phyloP scores from a whole-genome alignment of 2,329 filamentous ascomycete species.

The Penicillium sp. region DNA sequence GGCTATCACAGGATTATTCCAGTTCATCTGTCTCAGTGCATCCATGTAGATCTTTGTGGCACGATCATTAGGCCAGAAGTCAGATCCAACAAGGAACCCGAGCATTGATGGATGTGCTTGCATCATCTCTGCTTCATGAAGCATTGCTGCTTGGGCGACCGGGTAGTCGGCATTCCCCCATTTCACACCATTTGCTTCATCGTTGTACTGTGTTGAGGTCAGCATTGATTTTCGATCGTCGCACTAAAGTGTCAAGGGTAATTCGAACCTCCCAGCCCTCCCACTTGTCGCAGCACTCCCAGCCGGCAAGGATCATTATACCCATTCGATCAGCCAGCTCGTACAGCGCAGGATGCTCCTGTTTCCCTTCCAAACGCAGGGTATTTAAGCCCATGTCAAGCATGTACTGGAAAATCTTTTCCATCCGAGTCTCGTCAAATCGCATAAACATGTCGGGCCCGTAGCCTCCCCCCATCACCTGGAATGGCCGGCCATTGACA shows the following conservation, averaged over 20 bases:
- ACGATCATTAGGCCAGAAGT: conserved; percentile 57
- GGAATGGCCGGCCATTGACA: conserved; percentile 54
- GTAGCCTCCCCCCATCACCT: conserved; percentile 57
- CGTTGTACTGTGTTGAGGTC: conserved; percentile 43
- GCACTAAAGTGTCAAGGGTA: background rate
- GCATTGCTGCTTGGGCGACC: conserved; percentile 51
- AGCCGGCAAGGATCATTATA: conserved; percentile 57
- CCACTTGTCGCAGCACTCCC: conserved; percentile 66
- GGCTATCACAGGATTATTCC: conserved; percentile 53
- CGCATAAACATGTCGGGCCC: conserved; percentile 57
- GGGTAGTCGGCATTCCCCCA: conserved; percentile 53
- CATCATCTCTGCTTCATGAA: conserved; percentile 55
- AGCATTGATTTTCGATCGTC: background rate
- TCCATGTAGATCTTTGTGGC: conserved; percentile 51
- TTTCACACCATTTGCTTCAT: conserved; percentile 42
- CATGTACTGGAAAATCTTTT: conserved; percentile 47
- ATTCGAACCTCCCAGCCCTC: conserved; percentile 49
- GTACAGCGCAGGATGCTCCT: conserved; percentile 58
- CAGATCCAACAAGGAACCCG: conserved; percentile 55
- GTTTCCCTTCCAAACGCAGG: conserved; percentile 58
- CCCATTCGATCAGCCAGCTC: conserved; percentile 54
- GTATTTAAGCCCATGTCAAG: conserved; percentile 60
- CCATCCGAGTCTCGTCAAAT: conserved; percentile 47
- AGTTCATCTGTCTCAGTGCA: conserved; percentile 47
- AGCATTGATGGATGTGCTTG: conserved; percentile 56